phyloP scores from a whole-genome alignment of 352 stramenopile species.

The Pythium angustatum region DNA sequence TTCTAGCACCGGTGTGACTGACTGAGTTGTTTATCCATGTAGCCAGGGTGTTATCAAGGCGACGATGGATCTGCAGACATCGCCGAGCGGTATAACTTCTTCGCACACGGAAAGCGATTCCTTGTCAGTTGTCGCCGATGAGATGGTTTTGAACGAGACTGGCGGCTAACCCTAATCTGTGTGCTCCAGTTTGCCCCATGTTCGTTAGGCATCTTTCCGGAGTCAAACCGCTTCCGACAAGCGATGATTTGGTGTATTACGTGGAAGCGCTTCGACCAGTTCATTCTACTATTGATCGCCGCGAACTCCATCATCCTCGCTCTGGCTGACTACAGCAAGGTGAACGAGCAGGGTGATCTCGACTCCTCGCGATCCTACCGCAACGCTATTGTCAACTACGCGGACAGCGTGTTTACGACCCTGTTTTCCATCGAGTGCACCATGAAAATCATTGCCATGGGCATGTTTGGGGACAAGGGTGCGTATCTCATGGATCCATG shows the following conservation, averaged over 20 bases:
- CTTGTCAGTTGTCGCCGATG: slow-evolving; percentile 31
- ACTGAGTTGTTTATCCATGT: too few species aligned
- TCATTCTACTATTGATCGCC: slow-evolving; percentile 85
- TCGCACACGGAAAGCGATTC: slow-evolving; percentile 56
- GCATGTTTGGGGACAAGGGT: slow-evolving; percentile 62
- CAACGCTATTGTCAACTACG: slow-evolving; percentile 64
- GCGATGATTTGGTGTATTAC: slow-evolving; percentile 67
- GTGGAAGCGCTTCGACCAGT: slow-evolving; percentile 76
- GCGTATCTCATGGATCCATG: slow-evolving; percentile 87
- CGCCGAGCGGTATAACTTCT: slow-evolving; percentile 68
- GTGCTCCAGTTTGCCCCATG: slow-evolving; percentile 46
- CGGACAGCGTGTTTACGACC: slow-evolving; percentile 54
- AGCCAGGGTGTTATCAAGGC: slow-evolving; percentile 52
- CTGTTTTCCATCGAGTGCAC: slow-evolving; percentile 88
- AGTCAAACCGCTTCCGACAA: slow-evolving; percentile 55
- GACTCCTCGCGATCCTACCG: slow-evolving; percentile 42
- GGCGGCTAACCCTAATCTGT: not conserved
- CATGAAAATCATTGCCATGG: slow-evolving; percentile 90
- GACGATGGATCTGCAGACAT: slow-evolving; percentile 56
- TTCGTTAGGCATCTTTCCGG: slow-evolving; percentile 50
- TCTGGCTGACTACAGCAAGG: slow-evolving; percentile 72
- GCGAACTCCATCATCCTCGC: slow-evolving; percentile 84
- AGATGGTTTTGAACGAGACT: not conserved
- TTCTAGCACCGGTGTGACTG: too few species aligned
- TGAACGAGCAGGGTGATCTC: slow-evolving; percentile 42